A percentile compares a stretch with the other conserved stretches of the same genome.
Conservation (phyloP, 805 yeast species). For the Yarrowia sp. region DNA sequence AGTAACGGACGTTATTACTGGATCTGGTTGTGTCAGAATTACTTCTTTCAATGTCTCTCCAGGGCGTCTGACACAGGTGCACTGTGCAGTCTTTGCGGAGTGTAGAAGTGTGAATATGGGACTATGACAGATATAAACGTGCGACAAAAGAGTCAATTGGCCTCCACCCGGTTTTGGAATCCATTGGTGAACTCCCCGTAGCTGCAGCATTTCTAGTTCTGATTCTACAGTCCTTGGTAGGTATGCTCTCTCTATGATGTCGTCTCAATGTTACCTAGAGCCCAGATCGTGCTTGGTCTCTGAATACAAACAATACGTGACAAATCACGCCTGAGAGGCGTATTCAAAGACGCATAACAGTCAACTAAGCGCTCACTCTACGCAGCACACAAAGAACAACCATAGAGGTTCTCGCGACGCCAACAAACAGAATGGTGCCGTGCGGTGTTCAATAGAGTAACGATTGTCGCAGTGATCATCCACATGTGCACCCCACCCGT, state of each 20-base stretch:
- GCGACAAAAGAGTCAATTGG: no score
- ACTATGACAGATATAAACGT: no score
- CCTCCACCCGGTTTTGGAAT: no score
- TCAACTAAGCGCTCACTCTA: background rate
- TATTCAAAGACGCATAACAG: background rate
- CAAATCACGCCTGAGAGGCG: conserved; percentile 6
- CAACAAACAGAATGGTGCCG: conserved; percentile 19
- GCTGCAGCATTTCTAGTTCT: no score
- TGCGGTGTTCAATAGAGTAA: conserved; percentile 17
- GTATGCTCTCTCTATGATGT: no score
- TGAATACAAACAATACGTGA: background rate
- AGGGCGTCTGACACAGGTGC: background rate
- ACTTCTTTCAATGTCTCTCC: background rate
- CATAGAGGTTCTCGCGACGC: conserved; percentile 1
- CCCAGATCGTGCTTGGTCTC: no score
- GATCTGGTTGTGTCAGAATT: background rate
- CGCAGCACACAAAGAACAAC: background rate
- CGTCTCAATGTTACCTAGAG: no score
- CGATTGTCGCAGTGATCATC: conserved; percentile 20
- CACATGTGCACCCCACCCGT: conserved; percentile 18
- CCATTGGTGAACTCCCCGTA: no score
- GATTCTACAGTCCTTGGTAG: no score
- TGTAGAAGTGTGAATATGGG: no score
- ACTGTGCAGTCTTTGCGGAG: background rate
- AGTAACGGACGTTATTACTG: background rate